phyloP scores from a whole-genome alignment of 2,329 filamentous ascomycete genomes.

The Botrytis elliptica region DNA sequence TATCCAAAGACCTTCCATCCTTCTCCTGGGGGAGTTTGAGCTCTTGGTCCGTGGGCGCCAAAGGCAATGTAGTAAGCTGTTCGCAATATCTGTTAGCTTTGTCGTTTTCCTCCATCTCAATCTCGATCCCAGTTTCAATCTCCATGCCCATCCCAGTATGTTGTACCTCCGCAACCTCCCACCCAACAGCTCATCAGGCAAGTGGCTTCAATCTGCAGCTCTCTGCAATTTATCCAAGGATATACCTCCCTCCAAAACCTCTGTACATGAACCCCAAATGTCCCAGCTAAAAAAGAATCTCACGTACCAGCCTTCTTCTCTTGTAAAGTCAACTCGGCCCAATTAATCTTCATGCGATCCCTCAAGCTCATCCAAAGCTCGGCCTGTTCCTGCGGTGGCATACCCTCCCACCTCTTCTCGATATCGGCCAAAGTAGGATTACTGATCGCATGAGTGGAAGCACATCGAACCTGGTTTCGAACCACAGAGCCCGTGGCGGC shows the following conservation, averaged over 20 bases:
- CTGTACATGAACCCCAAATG: not conserved
- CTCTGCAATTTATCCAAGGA: not conserved
- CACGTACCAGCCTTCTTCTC: constrained; percentile 98
- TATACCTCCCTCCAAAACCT: not conserved
- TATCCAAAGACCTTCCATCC: constrained; percentile 74
- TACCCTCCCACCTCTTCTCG: constrained; percentile 98
- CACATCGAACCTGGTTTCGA: constrained; percentile 20
- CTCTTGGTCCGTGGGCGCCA: constrained; percentile 90
- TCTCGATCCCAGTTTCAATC: not conserved
- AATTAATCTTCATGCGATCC: constrained; percentile 98
- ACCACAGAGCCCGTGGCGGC: constrained; percentile 15
- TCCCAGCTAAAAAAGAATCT: not conserved
- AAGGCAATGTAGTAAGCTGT: constrained; percentile 99
- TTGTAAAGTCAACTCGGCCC: constrained; percentile 89
- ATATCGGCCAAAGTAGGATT: constrained; percentile 98
- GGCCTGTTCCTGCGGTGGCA: constrained; percentile 98
- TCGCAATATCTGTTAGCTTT: constrained; percentile 18
- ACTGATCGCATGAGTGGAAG: constrained; percentile 80
- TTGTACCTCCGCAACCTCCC: not conserved
- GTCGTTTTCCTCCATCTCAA: not conserved
- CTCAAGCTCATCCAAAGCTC: constrained; percentile 98
- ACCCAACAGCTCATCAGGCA: not conserved
- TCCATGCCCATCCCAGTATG: not conserved
- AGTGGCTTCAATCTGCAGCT: not conserved
- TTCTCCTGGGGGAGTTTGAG: constrained; percentile 80